Base-by-base conservation (phyloP, 371 early-diverging fungal species). In the Syncephalastrum monosporum region DNA sequence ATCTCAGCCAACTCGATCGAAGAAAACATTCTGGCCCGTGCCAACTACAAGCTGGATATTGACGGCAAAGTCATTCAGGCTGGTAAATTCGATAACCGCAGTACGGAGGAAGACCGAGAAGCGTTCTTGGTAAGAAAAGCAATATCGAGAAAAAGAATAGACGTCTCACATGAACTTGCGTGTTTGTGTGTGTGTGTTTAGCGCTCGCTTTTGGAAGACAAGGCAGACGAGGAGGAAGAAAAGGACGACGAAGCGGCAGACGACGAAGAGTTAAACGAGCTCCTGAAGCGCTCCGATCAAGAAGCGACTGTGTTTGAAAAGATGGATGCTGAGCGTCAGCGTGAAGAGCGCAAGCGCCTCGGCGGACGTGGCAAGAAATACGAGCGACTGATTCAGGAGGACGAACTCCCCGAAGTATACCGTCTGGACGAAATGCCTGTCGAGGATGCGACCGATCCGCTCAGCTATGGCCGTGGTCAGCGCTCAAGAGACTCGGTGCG, bases 41-140 rank as follows among this genome's bases (percentile, higher is more conserved):
- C 99, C 16, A 93, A 96, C 62, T 92, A 89, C 79, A 99, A 99
- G 68, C 79, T 97, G 42, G 94, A 94, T 61, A 89, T 99, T 65
- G 99, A 99, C 66, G 97, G 96, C 59, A 97, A 97, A 71, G 95
- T 99, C 53, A 99, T 99, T 64, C 99, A 99, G 70, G 98, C 98
- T 47, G 99, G 99, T 64, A 98, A 96, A 81, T 98, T 95, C 63
- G 99, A 98, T 68, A 90, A 99, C 68, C 96, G 96, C 67, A 91
- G 92, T 70, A 90, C 94, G 1, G 91, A 89, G 29, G 89, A 91
- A 61, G 99, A 98, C 71, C 91, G 97, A 44, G 97, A 96, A 58
- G 87, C 86, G 7, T 84, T 94, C 57, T 70, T 97, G 68, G 71
- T 68, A 63, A 55, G 60, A 43, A 14, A 21, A 21, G 21, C 33